These are phyloP conservation scores for Amanita thiersii DNA, from an alignment of 768 basidiomycete genomes.

Conservation along the genomic window DNA sequence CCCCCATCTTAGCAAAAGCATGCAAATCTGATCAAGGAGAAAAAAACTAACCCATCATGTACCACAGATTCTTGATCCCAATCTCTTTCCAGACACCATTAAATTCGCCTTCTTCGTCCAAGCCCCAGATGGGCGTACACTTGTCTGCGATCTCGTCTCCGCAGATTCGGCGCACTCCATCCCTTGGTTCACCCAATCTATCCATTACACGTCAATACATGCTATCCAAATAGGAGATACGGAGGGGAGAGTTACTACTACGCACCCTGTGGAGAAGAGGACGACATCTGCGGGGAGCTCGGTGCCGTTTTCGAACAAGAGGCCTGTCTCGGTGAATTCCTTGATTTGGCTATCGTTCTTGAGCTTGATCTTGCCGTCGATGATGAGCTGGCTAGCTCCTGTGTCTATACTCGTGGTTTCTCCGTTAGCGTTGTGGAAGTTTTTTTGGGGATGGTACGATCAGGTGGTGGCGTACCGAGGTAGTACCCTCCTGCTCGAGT, in stretches of 20 bases:
- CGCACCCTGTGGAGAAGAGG: constrained; percentile 50
- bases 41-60: constrained; percentile 41
- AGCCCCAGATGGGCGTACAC: constrained; percentile 50
- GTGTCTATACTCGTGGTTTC: constrained; percentile 29
- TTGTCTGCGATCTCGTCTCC: constrained; percentile 31
- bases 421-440: background rate
- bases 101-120: constrained; percentile 56
- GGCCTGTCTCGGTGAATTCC: constrained; percentile 31
- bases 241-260: background rate
- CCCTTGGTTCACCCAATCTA: constrained; percentile 38
- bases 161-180: constrained; percentile 30
- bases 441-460: background rate
- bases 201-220: background rate
- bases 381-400: constrained; percentile 52
- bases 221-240: background rate
- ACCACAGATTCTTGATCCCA: constrained; percentile 46
- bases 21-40: background rate
- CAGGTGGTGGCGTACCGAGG: constrained; percentile 33
- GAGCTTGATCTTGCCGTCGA: constrained; percentile 62
- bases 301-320: constrained; percentile 41
- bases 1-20: background rate
- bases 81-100: constrained; percentile 38
- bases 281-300: constrained; percentile 45
- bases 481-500: constrained; percentile 57
- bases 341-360: constrained; percentile 51